These are phyloP conservation scores for Botrytis paeoniae DNA, from an alignment of 2,329 filamentous ascomycete species.

Conservation along the genomic window DNA sequence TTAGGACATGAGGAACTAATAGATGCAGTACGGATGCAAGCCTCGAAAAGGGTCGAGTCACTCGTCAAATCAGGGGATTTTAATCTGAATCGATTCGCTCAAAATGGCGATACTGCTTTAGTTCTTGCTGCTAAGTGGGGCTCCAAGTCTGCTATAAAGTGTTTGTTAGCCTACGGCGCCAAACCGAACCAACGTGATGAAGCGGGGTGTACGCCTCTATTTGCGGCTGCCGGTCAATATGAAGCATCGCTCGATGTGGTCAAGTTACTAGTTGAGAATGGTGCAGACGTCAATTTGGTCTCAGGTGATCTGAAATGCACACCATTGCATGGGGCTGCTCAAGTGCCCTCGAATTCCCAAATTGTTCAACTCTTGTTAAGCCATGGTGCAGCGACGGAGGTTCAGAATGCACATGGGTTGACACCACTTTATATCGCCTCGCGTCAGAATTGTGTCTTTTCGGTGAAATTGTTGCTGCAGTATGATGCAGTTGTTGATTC, in stretches of 20 bases:
- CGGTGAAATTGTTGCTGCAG: conserved; percentile 11
- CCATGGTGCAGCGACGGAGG: conserved; percentile 14
- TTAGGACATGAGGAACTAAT: conserved; percentile 16
- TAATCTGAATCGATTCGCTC: not conserved
- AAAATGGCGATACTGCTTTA: conserved; percentile 15
- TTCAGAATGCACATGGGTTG: conserved; percentile 14
- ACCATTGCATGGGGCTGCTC: conserved; percentile 16
- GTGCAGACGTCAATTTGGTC: conserved; percentile 4
- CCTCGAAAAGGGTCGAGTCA: not conserved
- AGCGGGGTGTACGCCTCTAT: conserved; percentile 12
- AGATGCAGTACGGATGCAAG: conserved; percentile 6
- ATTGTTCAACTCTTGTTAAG: conserved; percentile 14
- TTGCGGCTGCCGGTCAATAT: conserved; percentile 9
- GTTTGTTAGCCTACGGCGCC: conserved; percentile 14
- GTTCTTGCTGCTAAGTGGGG: conserved; percentile 17
- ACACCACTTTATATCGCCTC: conserved; percentile 19
- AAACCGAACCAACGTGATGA: conserved; percentile 14
- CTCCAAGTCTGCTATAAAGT: conserved; percentile 4
- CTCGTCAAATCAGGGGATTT: conserved; percentile 18
- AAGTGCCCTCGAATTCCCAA: conserved; percentile 5
- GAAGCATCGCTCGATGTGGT: conserved; percentile 11
- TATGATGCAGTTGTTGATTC: conserved; percentile 12
- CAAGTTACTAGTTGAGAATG: conserved; percentile 13
- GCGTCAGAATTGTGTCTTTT: conserved; percentile 16
- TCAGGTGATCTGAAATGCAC: conserved; percentile 14